Conservation (phyloP, 2,329 filamentous ascomycete genomes). For the Didymella segeticola region DNA sequence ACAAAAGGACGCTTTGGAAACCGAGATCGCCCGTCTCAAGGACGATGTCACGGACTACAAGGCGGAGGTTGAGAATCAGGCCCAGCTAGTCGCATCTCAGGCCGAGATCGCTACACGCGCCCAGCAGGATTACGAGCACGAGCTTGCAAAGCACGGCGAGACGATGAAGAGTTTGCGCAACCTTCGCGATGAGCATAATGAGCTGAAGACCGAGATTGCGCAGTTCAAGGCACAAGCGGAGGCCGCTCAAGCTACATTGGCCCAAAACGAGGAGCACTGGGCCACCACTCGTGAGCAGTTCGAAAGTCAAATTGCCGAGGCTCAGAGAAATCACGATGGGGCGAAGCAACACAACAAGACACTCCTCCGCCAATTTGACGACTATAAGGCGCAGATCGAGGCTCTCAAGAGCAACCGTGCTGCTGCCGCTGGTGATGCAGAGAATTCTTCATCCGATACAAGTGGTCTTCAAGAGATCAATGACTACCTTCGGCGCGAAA, state of each 20-base stretch:
- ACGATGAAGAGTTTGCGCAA: slow-evolving; percentile 85
- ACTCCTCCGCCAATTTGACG: slow-evolving; percentile 87
- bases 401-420: slow-evolving; percentile 78
- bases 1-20: slow-evolving; percentile 79
- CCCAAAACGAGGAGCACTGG: slow-evolving; percentile 88
- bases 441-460: slow-evolving; percentile 59
- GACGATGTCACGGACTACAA: slow-evolving; percentile 82
- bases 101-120: slow-evolving; percentile 92
- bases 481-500: slow-evolving; percentile 89
- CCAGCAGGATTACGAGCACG: slow-evolving; percentile 93
- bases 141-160: slow-evolving; percentile 93
- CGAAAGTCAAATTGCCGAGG: slow-evolving; percentile 81
- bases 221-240: slow-evolving; percentile 82
- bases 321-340: slow-evolving; percentile 81
- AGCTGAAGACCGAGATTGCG: slow-evolving; percentile 79
- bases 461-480: slow-evolving; percentile 90
- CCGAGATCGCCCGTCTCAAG: slow-evolving; percentile 80
- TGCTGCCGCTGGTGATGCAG: slow-evolving; percentile 60
- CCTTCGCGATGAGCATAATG: slow-evolving; percentile 80
- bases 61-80: slow-evolving; percentile 81
- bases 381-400: slow-evolving; percentile 78
- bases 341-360: slow-evolving; percentile 88
- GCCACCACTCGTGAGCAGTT: slow-evolving; percentile 79
- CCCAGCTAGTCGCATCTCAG: slow-evolving; percentile 90
- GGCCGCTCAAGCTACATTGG: slow-evolving; percentile 78